phyloP scores from a whole-genome alignment of 2,329 filamentous ascomycete species.

The Colletotrichum sp. region DNA sequence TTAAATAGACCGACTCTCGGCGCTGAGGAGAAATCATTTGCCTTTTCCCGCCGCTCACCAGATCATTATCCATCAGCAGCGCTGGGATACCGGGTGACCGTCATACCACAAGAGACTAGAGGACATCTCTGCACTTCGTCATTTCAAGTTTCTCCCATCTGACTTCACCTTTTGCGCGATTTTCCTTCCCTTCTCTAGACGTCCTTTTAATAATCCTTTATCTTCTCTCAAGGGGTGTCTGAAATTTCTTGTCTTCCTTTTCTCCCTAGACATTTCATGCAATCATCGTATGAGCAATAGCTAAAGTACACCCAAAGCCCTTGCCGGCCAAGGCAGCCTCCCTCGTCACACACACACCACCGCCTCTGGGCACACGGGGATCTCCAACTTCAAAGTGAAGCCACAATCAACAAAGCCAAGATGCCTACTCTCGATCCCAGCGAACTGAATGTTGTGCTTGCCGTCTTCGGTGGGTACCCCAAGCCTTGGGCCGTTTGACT shows the following conservation, averaged over 20 bases:
- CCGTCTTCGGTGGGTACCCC: conserved; percentile 43
- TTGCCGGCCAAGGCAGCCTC: conserved; percentile 15
- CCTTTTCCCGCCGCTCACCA: background rate
- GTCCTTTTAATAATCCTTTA: background rate
- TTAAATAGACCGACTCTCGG: conserved; percentile 16
- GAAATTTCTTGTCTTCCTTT: background rate
- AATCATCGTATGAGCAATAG: background rate
- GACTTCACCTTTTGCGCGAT: background rate
- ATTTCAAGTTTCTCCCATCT: conserved; percentile 4
- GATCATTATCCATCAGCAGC: conserved; percentile 16
- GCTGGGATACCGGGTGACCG: conserved; percentile 13
- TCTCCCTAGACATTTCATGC: background rate
- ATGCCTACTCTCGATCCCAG: conserved; percentile 27
- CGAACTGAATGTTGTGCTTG: conserved; percentile 54
- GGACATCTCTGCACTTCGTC: background rate
- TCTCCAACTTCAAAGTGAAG: background rate
- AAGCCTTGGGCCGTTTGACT: background rate
- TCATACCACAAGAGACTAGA: conserved; percentile 8
- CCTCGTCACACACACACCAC: conserved; percentile 3
- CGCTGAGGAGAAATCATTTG: background rate
- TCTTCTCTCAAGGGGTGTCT: background rate
- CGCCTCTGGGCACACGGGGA: background rate
- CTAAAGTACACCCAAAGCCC: background rate
- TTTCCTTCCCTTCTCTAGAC: background rate
- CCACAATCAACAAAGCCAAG: background rate